phyloP scores from a whole-genome alignment of 768 basidiomycete species.

The Suillus lakei region DNA sequence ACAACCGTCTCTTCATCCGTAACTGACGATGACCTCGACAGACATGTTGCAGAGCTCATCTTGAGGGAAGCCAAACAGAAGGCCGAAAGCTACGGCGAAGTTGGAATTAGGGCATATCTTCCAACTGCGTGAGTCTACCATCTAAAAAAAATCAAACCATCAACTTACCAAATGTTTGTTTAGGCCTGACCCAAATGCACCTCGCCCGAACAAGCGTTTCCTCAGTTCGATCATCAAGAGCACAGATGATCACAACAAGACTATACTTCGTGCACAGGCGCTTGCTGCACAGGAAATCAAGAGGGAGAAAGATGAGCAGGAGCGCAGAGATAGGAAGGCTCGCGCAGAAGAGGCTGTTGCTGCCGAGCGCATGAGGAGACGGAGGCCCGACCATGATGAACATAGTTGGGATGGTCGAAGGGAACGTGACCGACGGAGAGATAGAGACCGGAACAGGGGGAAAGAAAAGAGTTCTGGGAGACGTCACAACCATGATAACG shows the following conservation, averaged over 20 bases:
- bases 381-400: conserved; percentile 32
- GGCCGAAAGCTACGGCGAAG: conserved; percentile 75
- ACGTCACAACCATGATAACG: conserved; percentile 47
- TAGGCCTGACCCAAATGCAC: conserved; percentile 74
- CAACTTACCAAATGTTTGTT: neutral
- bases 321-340: conserved; percentile 60
- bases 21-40: conserved; percentile 86
- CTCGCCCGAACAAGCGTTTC: conserved; percentile 84
- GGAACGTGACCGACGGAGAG: conserved; percentile 51
- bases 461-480: conserved; percentile 57
- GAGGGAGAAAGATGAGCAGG: conserved; percentile 65
- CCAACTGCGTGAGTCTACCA: conserved; percentile 50
- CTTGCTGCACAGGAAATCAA: conserved; percentile 76
- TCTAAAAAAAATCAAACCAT: neutral
- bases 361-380: conserved; percentile 57
- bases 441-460: conserved; percentile 44
- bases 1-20: conserved; percentile 59
- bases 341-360: conserved; percentile 79
- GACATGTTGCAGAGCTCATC: conserved; percentile 89
- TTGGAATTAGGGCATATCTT: conserved; percentile 82
- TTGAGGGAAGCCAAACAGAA: conserved; percentile 93
- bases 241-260: conserved; percentile 95
- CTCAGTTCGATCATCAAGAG: conserved; percentile 85
- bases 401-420: conserved; percentile 43
- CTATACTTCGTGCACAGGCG: conserved; percentile 75